Conservation (phyloP, 176 grass and related monocot genomes). For the Melocanna baccifera region DNA sequence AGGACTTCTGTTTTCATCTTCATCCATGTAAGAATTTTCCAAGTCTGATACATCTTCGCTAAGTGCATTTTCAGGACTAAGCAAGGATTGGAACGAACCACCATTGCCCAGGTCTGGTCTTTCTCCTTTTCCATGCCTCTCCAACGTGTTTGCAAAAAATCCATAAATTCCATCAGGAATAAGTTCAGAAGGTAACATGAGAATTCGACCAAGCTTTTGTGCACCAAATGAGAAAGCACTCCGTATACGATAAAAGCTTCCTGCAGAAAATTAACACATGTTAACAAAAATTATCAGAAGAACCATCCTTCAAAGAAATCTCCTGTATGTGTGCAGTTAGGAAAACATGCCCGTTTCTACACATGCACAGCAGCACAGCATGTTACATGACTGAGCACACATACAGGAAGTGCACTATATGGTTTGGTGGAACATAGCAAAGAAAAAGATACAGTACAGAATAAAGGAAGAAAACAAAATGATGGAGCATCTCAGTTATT, state of each 20-base stretch:
- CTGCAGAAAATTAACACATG: slow-evolving; percentile 31
- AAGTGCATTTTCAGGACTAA: not conserved
- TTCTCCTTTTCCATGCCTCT: slow-evolving; percentile 41
- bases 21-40: not conserved
- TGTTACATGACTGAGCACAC: not conserved
- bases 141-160: slow-evolving; percentile 60
- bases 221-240: slow-evolving; percentile 64
- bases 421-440: not conserved
- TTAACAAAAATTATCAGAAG: not conserved
- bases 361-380: not conserved
- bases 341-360: slow-evolving; percentile 1
- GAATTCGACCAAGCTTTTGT: slow-evolving; percentile 61
- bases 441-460: not conserved
- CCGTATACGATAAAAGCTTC: slow-evolving; percentile 53
- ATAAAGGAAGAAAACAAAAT: slow-evolving; percentile 13
- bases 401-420: not conserved
- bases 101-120: slow-evolving; percentile 29
- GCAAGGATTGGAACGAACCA: slow-evolving; percentile 10
- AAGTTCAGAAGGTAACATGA: slow-evolving; percentile 42
- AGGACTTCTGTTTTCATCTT: slow-evolving; percentile 28
- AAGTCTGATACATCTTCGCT: not conserved
- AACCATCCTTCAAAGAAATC: not conserved
- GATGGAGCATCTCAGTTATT: not conserved
- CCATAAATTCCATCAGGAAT: slow-evolving; percentile 33
- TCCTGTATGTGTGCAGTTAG: not conserved